Percentiles rank a stretch among this genome's conserved stretches.
Conservation (phyloP, 2,329 filamentous ascomycete genomes). For the Cordyceps javanica region DNA sequence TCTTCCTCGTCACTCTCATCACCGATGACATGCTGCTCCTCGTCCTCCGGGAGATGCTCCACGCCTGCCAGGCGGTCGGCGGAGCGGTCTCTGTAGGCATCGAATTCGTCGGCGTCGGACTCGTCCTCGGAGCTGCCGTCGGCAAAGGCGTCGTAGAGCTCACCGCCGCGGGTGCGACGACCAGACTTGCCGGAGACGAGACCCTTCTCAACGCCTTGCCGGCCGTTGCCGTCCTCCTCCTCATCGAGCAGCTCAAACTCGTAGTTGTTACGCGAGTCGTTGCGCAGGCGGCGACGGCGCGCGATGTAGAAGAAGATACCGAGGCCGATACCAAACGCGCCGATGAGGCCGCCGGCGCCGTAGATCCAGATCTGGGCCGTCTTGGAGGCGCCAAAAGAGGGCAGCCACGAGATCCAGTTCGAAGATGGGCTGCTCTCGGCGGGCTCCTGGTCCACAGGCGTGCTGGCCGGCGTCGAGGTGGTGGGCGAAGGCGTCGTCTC, state of each 20-base stretch:
- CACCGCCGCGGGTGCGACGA: slow-evolving; percentile 63
- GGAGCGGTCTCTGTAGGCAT: slow-evolving; percentile 36
- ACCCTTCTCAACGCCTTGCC: slow-evolving; percentile 51
- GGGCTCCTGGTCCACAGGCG: slow-evolving; percentile 28
- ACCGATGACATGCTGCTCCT: slow-evolving; percentile 45
- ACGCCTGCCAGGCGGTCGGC: slow-evolving; percentile 21
- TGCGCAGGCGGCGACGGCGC: slow-evolving; percentile 67
- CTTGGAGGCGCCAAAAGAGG: slow-evolving; percentile 82
- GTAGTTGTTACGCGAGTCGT: slow-evolving; percentile 73
- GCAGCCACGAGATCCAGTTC: slow-evolving; percentile 79
- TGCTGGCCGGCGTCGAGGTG: slow-evolving; percentile 23
- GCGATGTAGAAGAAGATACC: slow-evolving; percentile 78
- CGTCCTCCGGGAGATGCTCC: slow-evolving; percentile 23
- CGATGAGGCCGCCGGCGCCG: slow-evolving; percentile 76
- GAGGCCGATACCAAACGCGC: slow-evolving; percentile 74
- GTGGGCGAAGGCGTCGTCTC: slow-evolving; percentile 26
- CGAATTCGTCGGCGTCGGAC: slow-evolving; percentile 35
- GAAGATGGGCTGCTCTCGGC: slow-evolving; percentile 47
- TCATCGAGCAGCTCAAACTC: slow-evolving; percentile 92
- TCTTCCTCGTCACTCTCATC: slow-evolving; percentile 40
- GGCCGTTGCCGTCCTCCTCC: slow-evolving; percentile 65
- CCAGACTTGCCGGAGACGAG: slow-evolving; percentile 34
- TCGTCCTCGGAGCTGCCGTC: slow-evolving; percentile 68
- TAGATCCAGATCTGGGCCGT: slow-evolving; percentile 92
- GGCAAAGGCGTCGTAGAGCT: slow-evolving; percentile 96